Percentiles rank a stretch among this genome's conserved stretches.
Evolutionary conservation across 2,329 filamentous ascomycete species (phyloP).

Genomic region (Coniosporium tulheliwenetii): DNA sequence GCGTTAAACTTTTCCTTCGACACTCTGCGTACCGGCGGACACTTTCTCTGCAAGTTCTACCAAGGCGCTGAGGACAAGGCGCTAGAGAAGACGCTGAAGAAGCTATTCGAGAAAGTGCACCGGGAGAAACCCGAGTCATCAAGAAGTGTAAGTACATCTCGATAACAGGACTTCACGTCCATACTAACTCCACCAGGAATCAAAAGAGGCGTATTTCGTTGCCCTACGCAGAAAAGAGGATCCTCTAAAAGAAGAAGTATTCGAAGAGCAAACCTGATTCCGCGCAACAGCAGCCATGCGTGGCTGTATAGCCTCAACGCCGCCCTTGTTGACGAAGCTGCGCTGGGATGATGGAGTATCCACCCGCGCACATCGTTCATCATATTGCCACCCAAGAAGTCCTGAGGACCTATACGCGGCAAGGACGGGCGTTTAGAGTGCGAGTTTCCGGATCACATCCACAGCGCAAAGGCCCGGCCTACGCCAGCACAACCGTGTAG

Average conservation of each 20-base stretch:
- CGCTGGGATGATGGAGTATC: too few species aligned
- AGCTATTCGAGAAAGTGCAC: slow-evolving; percentile 64
- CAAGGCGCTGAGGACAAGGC: slow-evolving; percentile 74
- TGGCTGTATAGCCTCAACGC: too few species aligned
- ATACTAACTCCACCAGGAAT: slow-evolving; percentile 40
- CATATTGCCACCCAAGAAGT: too few species aligned
- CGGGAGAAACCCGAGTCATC: slow-evolving; percentile 88
- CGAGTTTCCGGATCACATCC: too few species aligned
- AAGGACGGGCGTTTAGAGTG: too few species aligned
- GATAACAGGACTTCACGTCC: neutral
- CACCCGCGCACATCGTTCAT: too few species aligned
- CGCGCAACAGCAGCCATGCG: too few species aligned
- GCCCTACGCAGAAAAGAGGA: slow-evolving; percentile 52
- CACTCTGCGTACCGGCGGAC: slow-evolving; percentile 64
- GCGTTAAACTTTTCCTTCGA: slow-evolving; percentile 76
- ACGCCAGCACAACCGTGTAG: too few species aligned
- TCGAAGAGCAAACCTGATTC: slow-evolving; percentile 9
- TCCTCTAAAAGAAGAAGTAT: slow-evolving; percentile 29
- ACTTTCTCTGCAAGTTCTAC: slow-evolving; percentile 97
- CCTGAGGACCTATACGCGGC: too few species aligned
- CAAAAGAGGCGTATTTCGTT: slow-evolving; percentile 76
- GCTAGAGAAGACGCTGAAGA: slow-evolving; percentile 58
- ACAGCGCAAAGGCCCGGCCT: too few species aligned
- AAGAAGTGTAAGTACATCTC: slow-evolving; percentile 47
- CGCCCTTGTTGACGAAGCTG: too few species aligned